Evolutionary conservation across 1,139 yeast species (phyloP), one percentile per base, ranked within the genome.

Genomic region (Taphrina communis): DNA sequence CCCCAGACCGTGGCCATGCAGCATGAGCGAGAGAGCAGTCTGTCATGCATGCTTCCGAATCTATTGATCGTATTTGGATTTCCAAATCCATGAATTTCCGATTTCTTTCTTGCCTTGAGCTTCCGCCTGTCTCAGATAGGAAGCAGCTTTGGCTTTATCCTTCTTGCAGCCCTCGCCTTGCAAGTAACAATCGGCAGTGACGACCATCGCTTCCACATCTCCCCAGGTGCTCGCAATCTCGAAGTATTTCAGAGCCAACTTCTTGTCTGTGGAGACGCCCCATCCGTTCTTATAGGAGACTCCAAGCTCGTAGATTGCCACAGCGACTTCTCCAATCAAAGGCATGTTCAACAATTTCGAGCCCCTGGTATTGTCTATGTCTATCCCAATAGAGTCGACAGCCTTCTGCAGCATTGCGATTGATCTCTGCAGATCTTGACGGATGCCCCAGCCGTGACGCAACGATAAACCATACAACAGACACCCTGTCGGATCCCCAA

Each of bases 21-120:
- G 31, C 31, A 25, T 25, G 4, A 25, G 31, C 31, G 31, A 25
- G 31, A 25, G 31, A 25, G 31, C 31, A 25, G 31, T 25, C 31
- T 25, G 2, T 25, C 31, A 25, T 25, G 31, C 31, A 25, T 25
- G 31, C 4, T 4, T 25, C 31, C 14, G 42, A 6, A 14, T 6
- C 14, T 39, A 39, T 11, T 7, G 5, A 17, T 83, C 77, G 75
- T 89, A 89, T 79, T 88, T 88, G 59, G 85, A 86, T 76, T 88
- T 88, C 79, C 88, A 86, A 56, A 89, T 88, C 95, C 95, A 89
- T 70, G 88, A 85, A 71, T 88, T 87, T 0, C 93, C 93, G 48
- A 88, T 84, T 71, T 87, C 80, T 73, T 82, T 84, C 31, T 84
- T 84, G 0, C 94, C 95, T 73, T 84, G 82, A 17, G 83, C 79